Base-by-base conservation (phyloP, 345 rosid species). In the Arabidopsis arenosa region DNA sequence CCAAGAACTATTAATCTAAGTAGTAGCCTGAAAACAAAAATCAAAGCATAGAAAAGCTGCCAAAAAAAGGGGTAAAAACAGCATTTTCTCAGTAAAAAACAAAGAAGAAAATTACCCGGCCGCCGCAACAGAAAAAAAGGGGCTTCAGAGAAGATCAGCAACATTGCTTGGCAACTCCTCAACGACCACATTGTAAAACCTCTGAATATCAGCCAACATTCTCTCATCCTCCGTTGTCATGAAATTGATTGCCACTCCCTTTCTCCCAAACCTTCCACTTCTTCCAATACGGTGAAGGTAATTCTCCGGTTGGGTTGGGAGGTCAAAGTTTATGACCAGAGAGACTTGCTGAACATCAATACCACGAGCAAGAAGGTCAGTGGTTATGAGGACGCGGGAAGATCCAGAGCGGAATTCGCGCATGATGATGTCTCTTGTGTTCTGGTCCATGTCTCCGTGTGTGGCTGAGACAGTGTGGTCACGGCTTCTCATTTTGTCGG, bases 391-490 rank as follows among this genome's bases (percentile, higher is more conserved):
- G 5, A 93, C 95, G 9, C 98, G 91, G 17, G 95, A 93, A 0
- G 98, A 93, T 0, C 96, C 95, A 23, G 95, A 93, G 6, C 98
- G 84, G 78, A 93, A 90, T 63, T 89, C 94, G 0, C 90, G 83
- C 96, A 89, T 90, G 74, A 92, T 92, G 43, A 92, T 86, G 70
- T 92, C 97, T 47, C 93, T 86, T 0, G 92, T 89, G 83, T 87
- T 90, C 86, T 92, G 96, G 73, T 92, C 96, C 96, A 90, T 92
- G 86, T 92, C 93, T 70, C 97, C 97, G 21, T 92, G 97, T 21
- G 97, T 92, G 7, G 97, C 96, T 32, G 96, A 93, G 18, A 93
- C 93, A 0, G 96, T 92, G 80, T 93, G 98, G 82, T 93, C 97
- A 62, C 92, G 89, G 82, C 84, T 72, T 71, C 89, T 68, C 98